Evolutionary conservation across 1,139 yeast species (phyloP), one percentile per base, ranked within the genome.

Genomic region (Suhomyces anneliseae): DNA sequence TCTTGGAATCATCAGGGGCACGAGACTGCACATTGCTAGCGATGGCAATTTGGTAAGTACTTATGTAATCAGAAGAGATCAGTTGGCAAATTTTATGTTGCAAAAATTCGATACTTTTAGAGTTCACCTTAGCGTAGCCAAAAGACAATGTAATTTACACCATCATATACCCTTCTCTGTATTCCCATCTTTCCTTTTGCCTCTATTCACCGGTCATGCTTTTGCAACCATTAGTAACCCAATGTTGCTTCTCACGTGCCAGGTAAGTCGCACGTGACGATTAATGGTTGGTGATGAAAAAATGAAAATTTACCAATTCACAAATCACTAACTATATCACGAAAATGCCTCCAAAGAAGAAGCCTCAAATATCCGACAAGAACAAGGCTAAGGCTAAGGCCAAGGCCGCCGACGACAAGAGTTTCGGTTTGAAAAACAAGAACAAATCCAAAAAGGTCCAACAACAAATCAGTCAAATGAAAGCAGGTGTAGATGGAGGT

Each of bases 391-490:
- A 80, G 61, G 86, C 88, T 64, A 85, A 84, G 70, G 76, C 72
- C 55, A 82, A 83, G 69, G 68, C 82, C 37, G 86, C 85, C 54
- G 93, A 87, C 43, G 98, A 93, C 69, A 90, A 90, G 70, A 87
- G 97, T 2, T 93, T 93, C 64, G 99, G 99, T 50, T 76, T 93
- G 76, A 93, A 90, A 65, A 90, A 90, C 69, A 95, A 95, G 70
- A 90, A 90, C 70, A 87, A 89, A 62, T 90, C 98, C 40, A 81
- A 93, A 60, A 93, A 85, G 63, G 99, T 95, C 38, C 99, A 95
- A 68, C 82, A 78, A 54, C 92, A 72, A 63, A 90, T 93, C 53
- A 79, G 78, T 53, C 97, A 92, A 64, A 89, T 92, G 40, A 62
- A 70, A 55, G 73, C 82, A 11, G 90, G 87, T 53, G 77, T 79